Conservation (phyloP, 345 rosid species). For the Citrus cavaleriei region DNA sequence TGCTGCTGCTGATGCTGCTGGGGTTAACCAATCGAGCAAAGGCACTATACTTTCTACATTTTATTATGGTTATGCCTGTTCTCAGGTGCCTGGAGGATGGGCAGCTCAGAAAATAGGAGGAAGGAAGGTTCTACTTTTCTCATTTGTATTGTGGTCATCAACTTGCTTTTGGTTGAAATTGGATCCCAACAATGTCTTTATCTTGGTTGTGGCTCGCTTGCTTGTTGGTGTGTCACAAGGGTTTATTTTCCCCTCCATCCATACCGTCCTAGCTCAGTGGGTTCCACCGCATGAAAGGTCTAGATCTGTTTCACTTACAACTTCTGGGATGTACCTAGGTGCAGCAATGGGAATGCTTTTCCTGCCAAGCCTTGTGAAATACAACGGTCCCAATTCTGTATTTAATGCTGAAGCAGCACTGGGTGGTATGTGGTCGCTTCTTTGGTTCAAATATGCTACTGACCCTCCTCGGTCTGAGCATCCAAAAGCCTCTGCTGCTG, state of each 20-base stretch:
- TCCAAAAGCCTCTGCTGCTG: slow-evolving; percentile 87
- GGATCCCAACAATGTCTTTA: slow-evolving; percentile 64
- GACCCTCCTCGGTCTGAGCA: slow-evolving; percentile 92
- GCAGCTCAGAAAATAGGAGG: slow-evolving; percentile 95
- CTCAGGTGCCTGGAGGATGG: slow-evolving; percentile 99
- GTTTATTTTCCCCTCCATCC: slow-evolving; percentile 94
- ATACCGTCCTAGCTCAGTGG: slow-evolving; percentile 97
- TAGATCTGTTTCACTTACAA: slow-evolving; percentile 91
- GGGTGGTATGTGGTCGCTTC: slow-evolving; percentile 82
- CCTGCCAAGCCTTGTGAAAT: slow-evolving; percentile 85
- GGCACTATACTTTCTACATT: slow-evolving; percentile 84
- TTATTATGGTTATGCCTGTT: slow-evolving; percentile 89
- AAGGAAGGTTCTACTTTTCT: slow-evolving; percentile 78
- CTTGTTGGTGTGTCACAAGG: slow-evolving; percentile 99
- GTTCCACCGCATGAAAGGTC: slow-evolving; percentile 99
- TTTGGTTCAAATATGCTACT: slow-evolving; percentile 76
- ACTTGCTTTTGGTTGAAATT: slow-evolving; percentile 82
- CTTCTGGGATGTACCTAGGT: slow-evolving; percentile 95
- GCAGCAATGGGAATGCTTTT: slow-evolving; percentile 96
- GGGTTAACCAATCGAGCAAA: slow-evolving; percentile 85
- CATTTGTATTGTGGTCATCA: slow-evolving; percentile 87
- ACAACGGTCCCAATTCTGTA: slow-evolving; percentile 82
- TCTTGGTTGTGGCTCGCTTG: slow-evolving; percentile 74
- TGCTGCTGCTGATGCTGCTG: slow-evolving; percentile 85
- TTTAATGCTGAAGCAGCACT: slow-evolving; percentile 85